Base-by-base conservation (phyloP, 2,329 filamentous ascomycete species). In the Fusarium newnesense region DNA sequence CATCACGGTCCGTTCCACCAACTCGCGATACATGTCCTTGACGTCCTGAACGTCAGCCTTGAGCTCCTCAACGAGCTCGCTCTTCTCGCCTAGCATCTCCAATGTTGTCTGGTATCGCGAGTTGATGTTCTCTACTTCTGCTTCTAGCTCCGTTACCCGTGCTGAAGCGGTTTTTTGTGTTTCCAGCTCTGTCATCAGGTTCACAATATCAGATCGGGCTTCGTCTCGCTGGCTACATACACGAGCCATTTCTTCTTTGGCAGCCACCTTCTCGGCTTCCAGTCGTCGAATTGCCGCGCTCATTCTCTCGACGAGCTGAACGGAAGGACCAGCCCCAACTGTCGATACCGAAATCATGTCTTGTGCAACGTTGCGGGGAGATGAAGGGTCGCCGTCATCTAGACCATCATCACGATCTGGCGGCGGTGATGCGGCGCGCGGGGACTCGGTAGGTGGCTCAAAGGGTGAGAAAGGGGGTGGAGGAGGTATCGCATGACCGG, bases 61-160 rank as follows among this genome's bases (percentile, higher is more conserved):
- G 75, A 99, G 85, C 86, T 99, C 96, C 79, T 97, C 95, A 5
- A 97, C 95, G 79, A 93, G 85, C 86, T 99, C 96, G 81, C 94
- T 97, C 89, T 97, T 97, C 88, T 99, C 96, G 4, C 96, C 96
- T 64, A 99, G 84, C 90, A 98, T 92, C 84, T 98, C 95, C 60
- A 99, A 86, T 67, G 94, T 97, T 19, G 95, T 96, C 80, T 97
- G 91, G 80, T 98, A 97, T 77, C 96, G 88, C 70, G 90, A 86
- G 77, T 94, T 91, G 73, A 98, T 85, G 46, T 90, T 89, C 34
- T 83, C 84, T 56, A 97, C 85, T 75, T 94, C 89, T 50, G 83
- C 84, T 81, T 97, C 92, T 19, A 98, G 81, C 67, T 88, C 86
- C 26, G 86, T 84, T 1, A 95, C 88, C 67, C 87, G 89, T 59